phyloP scores from a whole-genome alignment of 495 filamentous ascomycete species.

The Neurospora sp. region DNA sequence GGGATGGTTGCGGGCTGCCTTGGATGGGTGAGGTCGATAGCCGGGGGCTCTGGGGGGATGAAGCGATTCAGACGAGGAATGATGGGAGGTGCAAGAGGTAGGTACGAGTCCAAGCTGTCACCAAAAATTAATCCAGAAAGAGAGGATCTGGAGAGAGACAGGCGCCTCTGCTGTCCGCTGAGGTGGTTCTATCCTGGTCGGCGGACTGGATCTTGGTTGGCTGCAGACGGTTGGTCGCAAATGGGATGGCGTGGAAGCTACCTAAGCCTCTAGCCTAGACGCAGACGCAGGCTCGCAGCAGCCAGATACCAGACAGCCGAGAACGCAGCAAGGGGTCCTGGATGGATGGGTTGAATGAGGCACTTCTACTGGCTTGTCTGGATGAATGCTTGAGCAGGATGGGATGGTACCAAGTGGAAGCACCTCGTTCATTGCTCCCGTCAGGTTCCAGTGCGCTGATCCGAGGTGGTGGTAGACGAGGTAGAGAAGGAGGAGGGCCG shows the following conservation, averaged over 20 bases:
- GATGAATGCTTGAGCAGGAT: neutral
- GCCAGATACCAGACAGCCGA: neutral
- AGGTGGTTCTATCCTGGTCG: neutral
- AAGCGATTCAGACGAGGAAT: neutral
- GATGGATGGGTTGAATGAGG: neutral
- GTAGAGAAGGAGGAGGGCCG: neutral
- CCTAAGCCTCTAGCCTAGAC: neutral
- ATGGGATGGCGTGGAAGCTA: neutral
- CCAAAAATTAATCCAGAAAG: neutral
- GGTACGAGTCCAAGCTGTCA: neutral
- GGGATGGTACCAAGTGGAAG: neutral
- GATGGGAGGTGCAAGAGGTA: neutral
- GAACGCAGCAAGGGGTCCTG: neutral
- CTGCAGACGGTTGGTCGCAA: neutral
- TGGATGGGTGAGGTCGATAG: neutral
- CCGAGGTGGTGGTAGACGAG: neutral
- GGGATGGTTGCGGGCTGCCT: neutral
- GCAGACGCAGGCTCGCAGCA: neutral
- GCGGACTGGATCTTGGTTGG: neutral
- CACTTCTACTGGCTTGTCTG: neutral
- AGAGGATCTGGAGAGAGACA: neutral
- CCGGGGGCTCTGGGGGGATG: neutral
- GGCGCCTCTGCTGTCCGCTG: neutral
- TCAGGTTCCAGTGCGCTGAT: neutral
- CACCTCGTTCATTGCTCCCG: neutral